Percentiles rank a stretch among this genome's conserved stretches.
Conservation (phyloP, 495 filamentous ascomycete genomes). For the Echria macrotheca region DNA sequence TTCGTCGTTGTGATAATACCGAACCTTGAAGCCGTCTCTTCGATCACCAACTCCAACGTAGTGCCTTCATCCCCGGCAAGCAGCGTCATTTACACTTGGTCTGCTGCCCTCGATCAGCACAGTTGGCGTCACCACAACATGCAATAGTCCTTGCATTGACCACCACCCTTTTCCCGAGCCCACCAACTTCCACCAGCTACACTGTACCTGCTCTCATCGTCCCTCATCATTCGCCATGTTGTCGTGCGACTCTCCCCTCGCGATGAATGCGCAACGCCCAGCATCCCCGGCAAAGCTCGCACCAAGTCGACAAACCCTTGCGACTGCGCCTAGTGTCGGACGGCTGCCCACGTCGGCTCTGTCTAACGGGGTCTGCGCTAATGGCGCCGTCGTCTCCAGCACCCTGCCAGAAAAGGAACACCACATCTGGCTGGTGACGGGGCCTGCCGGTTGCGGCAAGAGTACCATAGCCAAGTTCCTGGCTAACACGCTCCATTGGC, state of each 20-base stretch:
- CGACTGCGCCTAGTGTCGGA: slow-evolving; percentile 29
- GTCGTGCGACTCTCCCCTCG: slow-evolving; percentile 35
- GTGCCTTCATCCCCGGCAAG: slow-evolving; percentile 1
- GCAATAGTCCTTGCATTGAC: slow-evolving; percentile 11
- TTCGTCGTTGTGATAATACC: slow-evolving; percentile 13
- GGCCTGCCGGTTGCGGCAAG: slow-evolving; percentile 94
- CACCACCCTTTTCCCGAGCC: not conserved
- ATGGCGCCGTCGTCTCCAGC: slow-evolving; percentile 22
- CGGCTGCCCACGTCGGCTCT: slow-evolving; percentile 26
- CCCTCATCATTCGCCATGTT: slow-evolving; percentile 30
- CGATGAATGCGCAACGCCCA: slow-evolving; percentile 31
- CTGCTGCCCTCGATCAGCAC: not conserved
- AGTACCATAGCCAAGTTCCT: slow-evolving; percentile 83
- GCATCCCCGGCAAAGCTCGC: slow-evolving; percentile 29
- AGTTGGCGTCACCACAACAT: slow-evolving; percentile 6
- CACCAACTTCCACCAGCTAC: no score
- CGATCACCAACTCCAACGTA: no score
- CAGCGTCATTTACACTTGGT: slow-evolving; percentile 5
- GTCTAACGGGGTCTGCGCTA: slow-evolving; percentile 20
- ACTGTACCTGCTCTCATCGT: no score
- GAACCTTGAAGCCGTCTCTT: no score
- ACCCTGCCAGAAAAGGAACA: slow-evolving; percentile 42
- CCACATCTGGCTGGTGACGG: slow-evolving; percentile 97
- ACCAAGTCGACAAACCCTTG: slow-evolving; percentile 27
- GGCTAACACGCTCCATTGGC: slow-evolving; percentile 61